phyloP scores from a whole-genome alignment of 1,139 yeast species.

The Pichia terricola region DNA sequence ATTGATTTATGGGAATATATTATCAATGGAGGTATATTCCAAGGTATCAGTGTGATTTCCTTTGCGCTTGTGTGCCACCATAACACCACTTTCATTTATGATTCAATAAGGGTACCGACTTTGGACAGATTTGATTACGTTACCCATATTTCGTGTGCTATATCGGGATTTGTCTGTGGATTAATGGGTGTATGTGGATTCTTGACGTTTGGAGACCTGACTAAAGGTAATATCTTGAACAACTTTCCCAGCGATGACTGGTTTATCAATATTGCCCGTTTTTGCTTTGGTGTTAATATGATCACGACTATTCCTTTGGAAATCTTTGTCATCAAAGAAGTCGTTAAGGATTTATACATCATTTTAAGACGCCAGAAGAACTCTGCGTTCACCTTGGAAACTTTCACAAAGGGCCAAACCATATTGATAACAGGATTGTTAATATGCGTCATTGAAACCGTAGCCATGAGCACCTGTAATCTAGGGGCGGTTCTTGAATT shows the following conservation, averaged over 20 bases:
- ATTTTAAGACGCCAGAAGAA: slow-evolving; percentile 14
- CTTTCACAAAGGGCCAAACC: slow-evolving; percentile 43
- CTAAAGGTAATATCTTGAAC: slow-evolving; percentile 81
- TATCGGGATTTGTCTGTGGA: slow-evolving; percentile 73
- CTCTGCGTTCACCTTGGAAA: slow-evolving; percentile 23
- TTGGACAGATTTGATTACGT: slow-evolving; percentile 62
- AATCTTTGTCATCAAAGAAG: slow-evolving; percentile 83
- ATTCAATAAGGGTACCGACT: slow-evolving; percentile 70
- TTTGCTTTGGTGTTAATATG: slow-evolving; percentile 92
- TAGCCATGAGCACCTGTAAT: slow-evolving; percentile 75
- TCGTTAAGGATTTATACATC: slow-evolving; percentile 52
- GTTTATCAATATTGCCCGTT: slow-evolving; percentile 73
- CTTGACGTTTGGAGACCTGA: slow-evolving; percentile 61
- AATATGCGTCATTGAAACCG: slow-evolving; percentile 62
- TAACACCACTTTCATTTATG: slow-evolving; percentile 81
- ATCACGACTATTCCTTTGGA: slow-evolving; percentile 88
- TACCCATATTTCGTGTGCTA: slow-evolving; percentile 76
- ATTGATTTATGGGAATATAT: slow-evolving; percentile 42
- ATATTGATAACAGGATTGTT: slow-evolving; percentile 56
- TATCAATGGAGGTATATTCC: slow-evolving; percentile 60
- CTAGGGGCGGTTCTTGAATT: slow-evolving; percentile 82
- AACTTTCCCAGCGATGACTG: slow-evolving; percentile 71
- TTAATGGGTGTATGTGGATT: slow-evolving; percentile 77
- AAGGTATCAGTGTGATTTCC: slow-evolving; percentile 84
- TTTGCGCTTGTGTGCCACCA: slow-evolving; percentile 95